Conservation (phyloP, 192 early-diverging fungal species). For the Paraglomus brasilianum region DNA sequence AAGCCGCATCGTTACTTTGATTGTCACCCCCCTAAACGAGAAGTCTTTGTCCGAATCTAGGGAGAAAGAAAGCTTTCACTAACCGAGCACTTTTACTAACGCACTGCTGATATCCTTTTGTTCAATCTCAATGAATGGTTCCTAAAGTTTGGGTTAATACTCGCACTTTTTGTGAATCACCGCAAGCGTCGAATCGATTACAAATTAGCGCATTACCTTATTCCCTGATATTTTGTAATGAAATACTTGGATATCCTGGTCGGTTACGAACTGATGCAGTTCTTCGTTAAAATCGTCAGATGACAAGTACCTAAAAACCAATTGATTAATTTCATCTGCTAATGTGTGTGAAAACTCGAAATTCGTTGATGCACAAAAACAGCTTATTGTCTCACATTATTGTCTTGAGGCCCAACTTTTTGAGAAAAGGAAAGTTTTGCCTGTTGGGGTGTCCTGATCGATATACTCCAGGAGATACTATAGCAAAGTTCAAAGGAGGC, state of each 20-base stretch:
- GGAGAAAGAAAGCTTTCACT: background rate
- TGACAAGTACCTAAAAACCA: constrained; percentile 40
- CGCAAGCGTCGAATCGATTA: background rate
- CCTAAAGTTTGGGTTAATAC: constrained; percentile 29
- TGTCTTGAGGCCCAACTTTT: constrained; percentile 77
- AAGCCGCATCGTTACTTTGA: background rate
- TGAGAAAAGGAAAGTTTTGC: constrained; percentile 88
- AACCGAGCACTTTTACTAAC: constrained; percentile 52
- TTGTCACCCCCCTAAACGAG: background rate
- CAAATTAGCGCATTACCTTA: constrained; percentile 55
- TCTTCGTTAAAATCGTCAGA: constrained; percentile 44
- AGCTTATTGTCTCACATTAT: constrained; percentile 68
- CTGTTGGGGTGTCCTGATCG: constrained; percentile 91
- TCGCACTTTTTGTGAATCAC: background rate
- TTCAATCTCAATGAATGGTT: constrained; percentile 61
- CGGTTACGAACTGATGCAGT: constrained; percentile 69
- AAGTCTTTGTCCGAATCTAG: background rate
- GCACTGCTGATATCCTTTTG: constrained; percentile 52
- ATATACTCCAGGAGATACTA: constrained; percentile 91
- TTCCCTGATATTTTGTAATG: constrained; percentile 86
- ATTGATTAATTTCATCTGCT: background rate
- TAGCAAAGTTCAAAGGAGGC: constrained; percentile 92
- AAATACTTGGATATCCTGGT: constrained; percentile 72
- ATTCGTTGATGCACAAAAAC: background rate
- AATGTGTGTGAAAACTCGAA: background rate